Evolutionary conservation across 2,329 filamentous ascomycete species (phyloP), one percentile per base, ranked within the genome.

Genomic region (Clarireedia homoeocarpa): DNA sequence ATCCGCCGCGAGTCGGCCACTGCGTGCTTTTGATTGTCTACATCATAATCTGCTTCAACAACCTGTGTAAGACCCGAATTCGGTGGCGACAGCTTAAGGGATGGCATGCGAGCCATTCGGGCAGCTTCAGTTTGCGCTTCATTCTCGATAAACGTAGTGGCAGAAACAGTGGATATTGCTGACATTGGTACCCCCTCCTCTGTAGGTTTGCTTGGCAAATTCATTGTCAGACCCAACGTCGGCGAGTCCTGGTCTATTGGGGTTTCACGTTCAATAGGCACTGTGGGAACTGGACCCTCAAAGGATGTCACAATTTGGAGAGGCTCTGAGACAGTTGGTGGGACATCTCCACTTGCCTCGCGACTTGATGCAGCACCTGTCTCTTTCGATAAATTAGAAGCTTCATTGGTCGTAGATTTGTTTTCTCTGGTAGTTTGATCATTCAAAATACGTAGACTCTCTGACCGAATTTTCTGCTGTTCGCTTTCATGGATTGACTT

Each of bases 401-500:
- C 26, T 42, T 27, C 39, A 10, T 23, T 23, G 12, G 34, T 44
- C 14, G 7, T 20, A 20, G 26, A 24, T 14, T 14, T 20, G 23
- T 24, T 46, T 5, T 34, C 40, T 47, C 27, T 42, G 10, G 30
- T 17, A 27, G 30, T 51, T n/a, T 59, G 44, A 45, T 65, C 65
- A 9, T 56, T 58, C 38, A 65, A 51, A 26, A 47, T 71, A 66
- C 53, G 71, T 68, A 49, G 70, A 69, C 65, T 79, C 72, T 57
- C 74, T 68, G 61, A 71, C 70, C 56, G 74, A 71, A 51, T 73
- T 73, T 58, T 72, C 72, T 63, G 79, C 75, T 66, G 84, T 66
- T 88, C 84, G 64, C 75, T 86, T 66, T 89, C 86, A 60, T 86
- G 81, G 48, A 94, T 84, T n/a, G 87, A 89, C 68, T 88, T 89